A percentile compares a stretch with the other conserved stretches of the same genome.
Evolutionary conservation across 495 filamentous ascomycete species (phyloP).

Genomic region (Aspergillus funiculosus): DNA sequence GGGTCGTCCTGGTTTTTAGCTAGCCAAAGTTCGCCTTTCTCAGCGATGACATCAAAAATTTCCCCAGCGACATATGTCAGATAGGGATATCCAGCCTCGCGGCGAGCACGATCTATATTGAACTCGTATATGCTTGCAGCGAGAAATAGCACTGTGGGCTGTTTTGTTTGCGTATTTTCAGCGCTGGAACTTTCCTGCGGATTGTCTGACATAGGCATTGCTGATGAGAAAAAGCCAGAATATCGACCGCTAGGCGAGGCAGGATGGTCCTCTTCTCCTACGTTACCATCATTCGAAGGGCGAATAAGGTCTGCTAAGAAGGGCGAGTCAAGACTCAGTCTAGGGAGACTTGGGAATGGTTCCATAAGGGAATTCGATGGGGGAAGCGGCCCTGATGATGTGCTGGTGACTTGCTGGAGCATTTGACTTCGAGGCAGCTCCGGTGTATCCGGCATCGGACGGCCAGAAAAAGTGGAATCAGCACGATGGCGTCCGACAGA

Average conservation of each 20-base stretch:
- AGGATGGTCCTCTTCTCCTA: slow-evolving; percentile 21
- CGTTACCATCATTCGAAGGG: slow-evolving; percentile 13
- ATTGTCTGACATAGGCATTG: slow-evolving; percentile 72
- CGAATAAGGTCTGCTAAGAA: slow-evolving; percentile 37
- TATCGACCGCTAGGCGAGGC: slow-evolving; percentile 33
- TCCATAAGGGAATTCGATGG: slow-evolving; percentile 24
- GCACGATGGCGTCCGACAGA: slow-evolving; percentile 30
- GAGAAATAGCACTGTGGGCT: slow-evolving; percentile 66
- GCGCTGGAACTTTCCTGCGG: slow-evolving; percentile 27
- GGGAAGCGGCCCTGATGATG: slow-evolving; percentile 11
- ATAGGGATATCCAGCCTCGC: slow-evolving; percentile 93
- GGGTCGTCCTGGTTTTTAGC: slow-evolving; percentile 94
- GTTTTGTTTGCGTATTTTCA: slow-evolving; percentile 26
- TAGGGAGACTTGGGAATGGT: slow-evolving; percentile 35
- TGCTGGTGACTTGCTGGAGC: slow-evolving; percentile 29
- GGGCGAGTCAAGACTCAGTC: slow-evolving; percentile 40
- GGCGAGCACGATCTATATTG: slow-evolving; percentile 85
- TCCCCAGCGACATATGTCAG: slow-evolving; percentile 91
- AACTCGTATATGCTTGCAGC: slow-evolving; percentile 95
- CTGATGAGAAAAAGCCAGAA: slow-evolving; percentile 77
- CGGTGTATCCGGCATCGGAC: slow-evolving; percentile 15
- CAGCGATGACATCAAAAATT: slow-evolving; percentile 85
- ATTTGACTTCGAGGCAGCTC: slow-evolving; percentile 26
- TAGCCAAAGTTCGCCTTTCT: slow-evolving; percentile 97
- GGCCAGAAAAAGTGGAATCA: slow-evolving; percentile 31